Evolutionary conservation across 441 rosid species (phyloP).

Genomic region (Melastoma candidum): DNA sequence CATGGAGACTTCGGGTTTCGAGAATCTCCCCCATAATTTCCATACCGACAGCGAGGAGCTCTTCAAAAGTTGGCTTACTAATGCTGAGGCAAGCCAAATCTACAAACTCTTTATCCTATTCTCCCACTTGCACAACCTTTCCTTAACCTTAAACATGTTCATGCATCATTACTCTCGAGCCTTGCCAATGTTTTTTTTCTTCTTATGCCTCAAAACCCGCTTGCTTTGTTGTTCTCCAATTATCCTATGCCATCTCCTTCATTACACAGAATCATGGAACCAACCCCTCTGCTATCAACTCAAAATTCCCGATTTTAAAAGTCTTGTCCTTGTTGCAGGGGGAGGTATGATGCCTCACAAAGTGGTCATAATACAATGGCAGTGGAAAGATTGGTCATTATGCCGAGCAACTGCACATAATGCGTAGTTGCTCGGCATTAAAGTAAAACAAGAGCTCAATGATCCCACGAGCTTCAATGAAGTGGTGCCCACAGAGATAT

Average conservation of each 20-base stretch:
- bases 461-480: slow-evolving; percentile 27
- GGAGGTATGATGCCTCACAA: slow-evolving; percentile 60
- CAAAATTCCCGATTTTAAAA: not conserved
- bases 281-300: slow-evolving; percentile 15
- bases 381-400: slow-evolving; percentile 13
- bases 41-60: slow-evolving; percentile 68
- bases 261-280: slow-evolving; percentile 38
- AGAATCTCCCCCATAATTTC: slow-evolving; percentile 38
- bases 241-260: not conserved
- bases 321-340: slow-evolving; percentile 28
- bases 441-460: slow-evolving; percentile 31
- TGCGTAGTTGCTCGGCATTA: slow-evolving; percentile 19
- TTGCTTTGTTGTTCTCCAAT: too few species aligned
- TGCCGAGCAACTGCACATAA: slow-evolving; percentile 17
- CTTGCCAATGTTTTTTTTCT: too few species aligned
- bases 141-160: too few species aligned
- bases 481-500: slow-evolving; percentile 23
- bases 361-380: slow-evolving; percentile 28
- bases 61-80: slow-evolving; percentile 66
- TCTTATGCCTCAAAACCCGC: too few species aligned
- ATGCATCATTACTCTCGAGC: too few species aligned
- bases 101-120: too few species aligned
- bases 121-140: too few species aligned
- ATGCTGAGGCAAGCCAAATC: slow-evolving; percentile 53
- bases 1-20: slow-evolving; percentile 55